Percentiles rank a stretch among this genome's conserved stretches.
These are phyloP conservation scores for Populus tomentosa DNA, from an alignment of 441 rosid genomes.

Conservation along the genomic window DNA sequence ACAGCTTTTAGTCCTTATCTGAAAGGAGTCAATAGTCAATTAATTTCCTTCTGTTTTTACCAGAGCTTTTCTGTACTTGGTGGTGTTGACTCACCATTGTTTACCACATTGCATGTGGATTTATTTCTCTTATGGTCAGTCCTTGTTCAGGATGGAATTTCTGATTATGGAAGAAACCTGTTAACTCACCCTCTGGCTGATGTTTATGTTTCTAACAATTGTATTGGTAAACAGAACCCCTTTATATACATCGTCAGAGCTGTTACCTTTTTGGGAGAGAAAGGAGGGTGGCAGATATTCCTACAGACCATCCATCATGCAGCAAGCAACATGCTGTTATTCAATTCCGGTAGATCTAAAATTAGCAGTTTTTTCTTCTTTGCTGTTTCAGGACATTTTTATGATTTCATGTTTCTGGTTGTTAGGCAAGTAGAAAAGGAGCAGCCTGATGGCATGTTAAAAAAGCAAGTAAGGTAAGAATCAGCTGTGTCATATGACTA, in stretches of 20 bases:
- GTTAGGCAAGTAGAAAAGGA: slow-evolving; percentile 74
- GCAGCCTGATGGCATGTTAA: slow-evolving; percentile 61
- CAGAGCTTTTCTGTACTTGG: not conserved
- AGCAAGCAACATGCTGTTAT: slow-evolving; percentile 99
- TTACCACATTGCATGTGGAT: not conserved
- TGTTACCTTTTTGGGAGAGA: slow-evolving; percentile 94
- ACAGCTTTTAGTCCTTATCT: not conserved
- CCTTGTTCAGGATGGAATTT: not conserved
- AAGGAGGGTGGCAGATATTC: slow-evolving; percentile 86
- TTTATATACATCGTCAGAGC: slow-evolving; percentile 85
- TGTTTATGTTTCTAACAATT: slow-evolving; percentile 17
- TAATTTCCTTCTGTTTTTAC: not conserved
- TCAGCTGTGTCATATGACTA: slow-evolving; percentile 2
- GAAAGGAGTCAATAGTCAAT: not conserved
- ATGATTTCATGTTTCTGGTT: slow-evolving; percentile 19
- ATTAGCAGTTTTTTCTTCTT: slow-evolving; percentile 6
- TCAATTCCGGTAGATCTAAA: slow-evolving; percentile 61
- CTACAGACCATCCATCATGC: slow-evolving; percentile 97
- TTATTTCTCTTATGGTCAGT: not conserved
- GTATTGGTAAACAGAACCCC: slow-evolving; percentile 57
- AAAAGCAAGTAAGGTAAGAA: slow-evolving; percentile 64
- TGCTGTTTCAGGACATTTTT: slow-evolving; percentile 11
- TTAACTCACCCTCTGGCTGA: slow-evolving; percentile 3
- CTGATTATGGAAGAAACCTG: slow-evolving; percentile 5
- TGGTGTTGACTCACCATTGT: not conserved